These are phyloP conservation scores for Phytophthora agathidicida DNA, from an alignment of 352 stramenopile genomes.

Conservation along the genomic window DNA sequence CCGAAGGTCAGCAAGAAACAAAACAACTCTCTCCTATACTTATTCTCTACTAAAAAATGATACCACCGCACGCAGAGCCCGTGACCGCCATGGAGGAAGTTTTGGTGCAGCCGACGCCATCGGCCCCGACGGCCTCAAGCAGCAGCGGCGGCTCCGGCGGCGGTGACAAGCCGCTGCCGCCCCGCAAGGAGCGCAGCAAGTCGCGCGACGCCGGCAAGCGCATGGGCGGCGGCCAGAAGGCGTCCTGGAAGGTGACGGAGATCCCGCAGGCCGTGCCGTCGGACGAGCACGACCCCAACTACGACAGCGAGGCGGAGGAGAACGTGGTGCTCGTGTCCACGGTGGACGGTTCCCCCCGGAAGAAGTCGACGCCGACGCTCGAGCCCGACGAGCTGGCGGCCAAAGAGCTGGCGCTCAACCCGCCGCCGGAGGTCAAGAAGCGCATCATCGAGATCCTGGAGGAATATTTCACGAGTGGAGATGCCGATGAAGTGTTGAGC, in stretches of 20 bases:
- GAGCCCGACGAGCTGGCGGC: constrained; percentile 70
- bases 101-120: constrained; percentile 13
- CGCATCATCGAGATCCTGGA: constrained; percentile 89
- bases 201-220: constrained; percentile 85
- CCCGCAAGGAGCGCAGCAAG: constrained; percentile 86
- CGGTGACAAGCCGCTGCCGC: constrained; percentile 58
- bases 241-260: constrained; percentile 83
- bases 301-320: constrained; percentile 91
- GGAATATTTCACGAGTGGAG: constrained; percentile 89
- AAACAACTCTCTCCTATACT: neutral
- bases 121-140: constrained; percentile 1
- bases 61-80: constrained; percentile 7
- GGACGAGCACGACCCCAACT: constrained; percentile 94
- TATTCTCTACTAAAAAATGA: neutral
- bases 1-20: constrained; percentile 25
- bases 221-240: constrained; percentile 89
- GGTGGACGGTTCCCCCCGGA: constrained; percentile 42
- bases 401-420: constrained; percentile 81
- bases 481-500: constrained; percentile 90
- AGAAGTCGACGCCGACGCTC: constrained; percentile 53
- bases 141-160: constrained; percentile 26
- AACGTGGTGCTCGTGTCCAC: constrained; percentile 89
- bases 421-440: constrained; percentile 88
- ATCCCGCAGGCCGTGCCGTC: constrained; percentile 64
- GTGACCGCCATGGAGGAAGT: constrained; percentile 30